These are phyloP conservation scores for Paxillus involutus DNA, from an alignment of 768 basidiomycete species.

Conservation along the genomic window DNA sequence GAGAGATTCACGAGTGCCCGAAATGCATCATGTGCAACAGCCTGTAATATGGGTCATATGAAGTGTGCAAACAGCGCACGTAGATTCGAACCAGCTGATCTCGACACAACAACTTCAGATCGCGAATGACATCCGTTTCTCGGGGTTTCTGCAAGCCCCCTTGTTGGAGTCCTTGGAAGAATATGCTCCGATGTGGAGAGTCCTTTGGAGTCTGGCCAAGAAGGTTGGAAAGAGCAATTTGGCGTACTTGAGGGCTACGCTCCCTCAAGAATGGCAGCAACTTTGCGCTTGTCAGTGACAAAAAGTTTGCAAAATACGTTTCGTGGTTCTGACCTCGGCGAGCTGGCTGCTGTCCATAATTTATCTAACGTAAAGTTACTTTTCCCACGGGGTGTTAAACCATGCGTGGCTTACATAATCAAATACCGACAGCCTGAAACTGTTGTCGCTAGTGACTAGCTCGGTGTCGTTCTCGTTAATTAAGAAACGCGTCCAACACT, in stretches of 20 bases:
- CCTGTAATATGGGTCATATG: conserved; percentile 43
- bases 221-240: conserved; percentile 82
- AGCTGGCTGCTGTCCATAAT: conserved; percentile 38
- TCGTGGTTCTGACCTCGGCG: conserved; percentile 32
- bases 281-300: conserved; percentile 36
- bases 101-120: conserved; percentile 83
- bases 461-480: conserved; percentile 8
- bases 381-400: conserved; percentile 23
- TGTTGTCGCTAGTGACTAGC: background rate
- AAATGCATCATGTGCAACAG: conserved; percentile 92
- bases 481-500: conserved; percentile 13
- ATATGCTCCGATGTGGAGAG: conserved; percentile 71
- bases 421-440: background rate
- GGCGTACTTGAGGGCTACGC: conserved; percentile 82
- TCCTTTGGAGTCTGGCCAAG: conserved; percentile 75
- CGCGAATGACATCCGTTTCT: conserved; percentile 70
- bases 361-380: background rate
- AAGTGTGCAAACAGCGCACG: conserved; percentile 18
- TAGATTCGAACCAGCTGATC: conserved; percentile 71
- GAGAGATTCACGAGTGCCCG: conserved; percentile 92
- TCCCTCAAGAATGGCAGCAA: conserved; percentile 85
- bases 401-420: conserved; percentile 23
- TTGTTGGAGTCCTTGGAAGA: conserved; percentile 60
- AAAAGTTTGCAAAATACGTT: background rate
- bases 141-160: conserved; percentile 58